Evolutionary conservation across 495 filamentous ascomycete species (phyloP), one percentile per base, ranked within the genome.

Genomic region (Aspergillus avenaceus): DNA sequence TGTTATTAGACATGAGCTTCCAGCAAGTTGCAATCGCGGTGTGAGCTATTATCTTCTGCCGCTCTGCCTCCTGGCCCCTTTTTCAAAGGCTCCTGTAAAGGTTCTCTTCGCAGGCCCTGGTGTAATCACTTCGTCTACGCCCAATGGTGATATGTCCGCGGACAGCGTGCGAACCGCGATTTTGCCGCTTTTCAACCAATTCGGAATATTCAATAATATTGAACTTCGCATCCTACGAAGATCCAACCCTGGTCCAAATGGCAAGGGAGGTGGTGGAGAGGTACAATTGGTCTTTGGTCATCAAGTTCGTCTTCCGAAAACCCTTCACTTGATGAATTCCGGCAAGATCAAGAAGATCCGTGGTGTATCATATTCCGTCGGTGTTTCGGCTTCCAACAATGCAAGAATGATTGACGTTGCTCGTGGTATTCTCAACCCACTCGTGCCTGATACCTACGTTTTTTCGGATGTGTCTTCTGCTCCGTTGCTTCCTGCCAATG

Each of bases 101-200:
- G 86, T 97, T 9, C 75, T 91, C 5, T 90, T 99, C 59, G 83
- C 84, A 12, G 95, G 95, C 0, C 83, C 89, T 1, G 95, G 95
- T 36, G 91, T 95, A n/a, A 95, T 97, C 56, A 97, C 95, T 1
- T 82, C 84, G 26, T 82, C 88, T 1, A 96, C 90, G 5, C 73
- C 77, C 19, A 75, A 78, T 0, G 91, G 91, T 29, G 95, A 99
- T 63, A 80, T 96, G 45, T 88, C 84, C 1, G 87, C 88, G 53
- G 95, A 99, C 70, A 92, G 84, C 24, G 90, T 97, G 63, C 87
- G 95, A 45, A 97, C 91, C 2, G 92, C 91, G 1, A 83, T 97
- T 27, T 77, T 99, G 8, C 95, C 95, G 31, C 73, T 96, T 23
- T 96, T 87, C 72, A 87, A 84, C 46, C 79, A 87, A 50, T 97